Base-by-base conservation (phyloP, 2,329 filamentous ascomycete species). In the Metarhizium anisopliae region DNA sequence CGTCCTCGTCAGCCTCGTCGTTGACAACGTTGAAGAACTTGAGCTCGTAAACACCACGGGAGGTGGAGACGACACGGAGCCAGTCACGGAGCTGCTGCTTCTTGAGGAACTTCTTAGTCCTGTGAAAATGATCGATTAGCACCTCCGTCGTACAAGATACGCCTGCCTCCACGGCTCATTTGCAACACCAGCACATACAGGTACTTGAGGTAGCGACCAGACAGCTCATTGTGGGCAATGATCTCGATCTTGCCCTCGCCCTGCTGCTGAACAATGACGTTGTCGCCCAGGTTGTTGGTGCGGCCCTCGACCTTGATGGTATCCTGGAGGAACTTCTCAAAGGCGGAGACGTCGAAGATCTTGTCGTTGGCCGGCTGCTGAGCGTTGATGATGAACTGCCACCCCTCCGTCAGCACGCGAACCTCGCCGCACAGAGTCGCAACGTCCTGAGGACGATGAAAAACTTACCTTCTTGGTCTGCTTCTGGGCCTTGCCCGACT, bases 41-140 rank as follows among this genome's bases (percentile, higher is more conserved):
- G 79, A 99, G 88, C 84, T 96, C 92, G 83, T 99, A 99, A 65
- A 96, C 92, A 74, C 94, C 93, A 82, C 93, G 93, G 76, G 89
- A 91, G 75, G 93, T 97, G 68, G 91, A 95, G 72, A 99, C 94
- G 69, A 99, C 93, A 71, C 94, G 92, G 73, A 99, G 89, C 94
- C 94, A 99, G 84, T 99, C 94, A 81, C 94, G 90, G 75, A 99
- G 90, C 86, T 97, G 93, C 84, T 96, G 90, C 90, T 99, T 99
- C 91, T 99, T 99, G 79, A 99, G 88, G 88, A 96, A 99, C 86
- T 99, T 99, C 90, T 99, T 99, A 77, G 94, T 99, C 76, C 90
- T 95, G 59, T 18, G 45, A 25, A 40, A 2, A n/a, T 43, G 30
- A 42, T 10, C 43, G 47, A 2, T 45, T 20, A 45, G 42, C n/a